These are phyloP conservation scores for Syncephalastrum racemosum DNA, from an alignment of 371 early-diverging fungal genomes.

Conservation along the genomic window DNA sequence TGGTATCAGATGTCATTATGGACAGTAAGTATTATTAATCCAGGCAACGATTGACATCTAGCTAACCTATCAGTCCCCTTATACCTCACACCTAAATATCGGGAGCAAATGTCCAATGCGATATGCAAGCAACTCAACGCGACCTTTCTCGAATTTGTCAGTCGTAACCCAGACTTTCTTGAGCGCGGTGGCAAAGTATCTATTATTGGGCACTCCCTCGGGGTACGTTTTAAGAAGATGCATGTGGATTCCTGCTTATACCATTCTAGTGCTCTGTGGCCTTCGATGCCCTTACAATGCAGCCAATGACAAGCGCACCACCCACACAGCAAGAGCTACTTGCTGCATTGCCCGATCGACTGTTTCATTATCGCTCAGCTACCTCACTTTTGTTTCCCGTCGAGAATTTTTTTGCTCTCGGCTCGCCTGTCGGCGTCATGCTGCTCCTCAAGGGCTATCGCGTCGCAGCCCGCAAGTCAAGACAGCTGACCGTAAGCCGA, in stretches of 20 bases:
- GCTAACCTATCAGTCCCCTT: constrained; percentile 56
- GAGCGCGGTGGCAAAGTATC: constrained; percentile 67
- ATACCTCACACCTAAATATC: constrained; percentile 81
- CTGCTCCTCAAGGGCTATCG: constrained; percentile 69
- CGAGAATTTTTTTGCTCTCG: constrained; percentile 66
- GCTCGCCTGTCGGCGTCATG: constrained; percentile 79
- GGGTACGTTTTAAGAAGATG: constrained; percentile 32
- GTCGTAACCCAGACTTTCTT: constrained; percentile 75
- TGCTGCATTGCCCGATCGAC: neutral
- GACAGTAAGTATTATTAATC: constrained; percentile 56
- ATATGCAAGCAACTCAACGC: constrained; percentile 75
- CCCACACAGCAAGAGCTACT: constrained; percentile 11
- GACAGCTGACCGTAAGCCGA: constrained; percentile 20
- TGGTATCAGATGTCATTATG: constrained; percentile 79
- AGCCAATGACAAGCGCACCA: constrained; percentile 32
- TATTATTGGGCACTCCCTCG: constrained; percentile 81
- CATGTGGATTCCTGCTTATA: neutral
- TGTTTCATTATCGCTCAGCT: neutral
- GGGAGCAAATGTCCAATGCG: constrained; percentile 75
- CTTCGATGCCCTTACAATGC: constrained; percentile 75
- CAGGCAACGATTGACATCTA: neutral
- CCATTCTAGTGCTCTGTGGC: constrained; percentile 66
- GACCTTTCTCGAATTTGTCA: constrained; percentile 64
- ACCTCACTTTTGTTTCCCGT: constrained; percentile 44
- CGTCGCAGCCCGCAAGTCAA: constrained; percentile 49